phyloP scores from a whole-genome alignment of 495 filamentous ascomycete genomes.

The Neurospora sp. region DNA sequence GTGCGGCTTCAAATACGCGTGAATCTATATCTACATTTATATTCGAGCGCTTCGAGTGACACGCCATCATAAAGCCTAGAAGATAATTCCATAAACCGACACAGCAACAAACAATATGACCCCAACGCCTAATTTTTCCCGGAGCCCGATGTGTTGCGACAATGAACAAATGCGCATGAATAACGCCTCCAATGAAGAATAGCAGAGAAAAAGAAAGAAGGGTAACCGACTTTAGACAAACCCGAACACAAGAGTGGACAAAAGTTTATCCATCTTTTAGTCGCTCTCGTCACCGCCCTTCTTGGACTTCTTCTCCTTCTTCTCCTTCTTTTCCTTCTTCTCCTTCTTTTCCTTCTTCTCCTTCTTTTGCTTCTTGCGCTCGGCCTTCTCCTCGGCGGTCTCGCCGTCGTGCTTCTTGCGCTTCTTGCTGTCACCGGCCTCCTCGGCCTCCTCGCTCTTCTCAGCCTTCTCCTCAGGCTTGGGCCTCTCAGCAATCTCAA shows the following conservation, averaged over 20 bases:
- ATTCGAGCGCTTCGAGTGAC: neutral
- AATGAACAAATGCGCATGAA: neutral
- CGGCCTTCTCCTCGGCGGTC: conserved; percentile 63
- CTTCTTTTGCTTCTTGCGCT: conserved; percentile 66
- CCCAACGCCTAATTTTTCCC: neutral
- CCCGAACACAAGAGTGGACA: neutral
- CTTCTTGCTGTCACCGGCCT: conserved; percentile 50
- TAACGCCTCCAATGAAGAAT: neutral
- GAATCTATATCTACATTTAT: neutral
- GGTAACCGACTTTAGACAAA: neutral
- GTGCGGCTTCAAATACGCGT: neutral
- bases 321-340: conserved; percentile 60
- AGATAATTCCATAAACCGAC: neutral
- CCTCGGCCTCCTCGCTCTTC: conserved; percentile 24
- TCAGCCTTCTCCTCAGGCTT: conserved; percentile 29
- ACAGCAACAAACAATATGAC: neutral
- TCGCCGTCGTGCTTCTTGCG: conserved; percentile 76
- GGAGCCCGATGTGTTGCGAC: neutral
- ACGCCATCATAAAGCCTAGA: neutral
- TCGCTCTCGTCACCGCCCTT: conserved; percentile 44
- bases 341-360: conserved; percentile 59
- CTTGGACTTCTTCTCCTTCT: conserved; percentile 40
- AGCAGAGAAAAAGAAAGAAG: neutral
- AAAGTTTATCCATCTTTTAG: neutral
- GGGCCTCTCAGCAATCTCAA: conserved; percentile 14